Evolutionary conservation across 257 asterid species (phyloP).

Genomic region (Nicotiana attenuata): DNA sequence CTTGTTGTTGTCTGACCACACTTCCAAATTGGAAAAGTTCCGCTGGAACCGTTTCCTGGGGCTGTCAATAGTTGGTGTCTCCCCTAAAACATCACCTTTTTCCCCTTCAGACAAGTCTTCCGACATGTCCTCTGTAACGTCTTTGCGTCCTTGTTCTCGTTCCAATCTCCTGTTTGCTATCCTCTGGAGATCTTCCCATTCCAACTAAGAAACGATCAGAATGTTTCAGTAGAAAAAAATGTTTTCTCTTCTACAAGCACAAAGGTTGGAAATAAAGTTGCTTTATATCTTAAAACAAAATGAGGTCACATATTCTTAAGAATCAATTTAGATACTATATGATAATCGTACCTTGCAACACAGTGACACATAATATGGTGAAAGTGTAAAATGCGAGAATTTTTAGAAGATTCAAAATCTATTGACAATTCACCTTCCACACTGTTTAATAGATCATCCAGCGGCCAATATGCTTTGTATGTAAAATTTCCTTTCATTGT

Average conservation of each 20-base stretch:
- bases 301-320: not conserved
- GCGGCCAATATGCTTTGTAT: not conserved
- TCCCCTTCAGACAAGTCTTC: constrained; percentile 87
- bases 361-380: not conserved
- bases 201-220: constrained; percentile 36
- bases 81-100: constrained; percentile 55
- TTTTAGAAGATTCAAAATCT: not conserved
- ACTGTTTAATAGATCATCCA: not conserved
- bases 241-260: not conserved
- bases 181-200: constrained; percentile 55
- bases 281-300: not conserved
- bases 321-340: not conserved
- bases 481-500: not conserved
- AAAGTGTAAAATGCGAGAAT: not conserved
- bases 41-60: constrained; percentile 43
- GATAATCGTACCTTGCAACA: not conserved
- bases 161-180: constrained; percentile 52
- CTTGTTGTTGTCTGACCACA: constrained; percentile 55
- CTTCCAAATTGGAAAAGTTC: constrained; percentile 51
- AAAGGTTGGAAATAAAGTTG: not conserved
- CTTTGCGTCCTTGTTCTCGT: constrained; percentile 70
- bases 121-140: constrained; percentile 71
- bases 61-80: constrained; percentile 42
- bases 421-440: not conserved
- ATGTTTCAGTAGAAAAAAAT: not conserved